A percentile compares a stretch with the other conserved stretches of the same genome.
Evolutionary conservation across 345 rosid species (phyloP).

Genomic region (Garcia nutans): DNA sequence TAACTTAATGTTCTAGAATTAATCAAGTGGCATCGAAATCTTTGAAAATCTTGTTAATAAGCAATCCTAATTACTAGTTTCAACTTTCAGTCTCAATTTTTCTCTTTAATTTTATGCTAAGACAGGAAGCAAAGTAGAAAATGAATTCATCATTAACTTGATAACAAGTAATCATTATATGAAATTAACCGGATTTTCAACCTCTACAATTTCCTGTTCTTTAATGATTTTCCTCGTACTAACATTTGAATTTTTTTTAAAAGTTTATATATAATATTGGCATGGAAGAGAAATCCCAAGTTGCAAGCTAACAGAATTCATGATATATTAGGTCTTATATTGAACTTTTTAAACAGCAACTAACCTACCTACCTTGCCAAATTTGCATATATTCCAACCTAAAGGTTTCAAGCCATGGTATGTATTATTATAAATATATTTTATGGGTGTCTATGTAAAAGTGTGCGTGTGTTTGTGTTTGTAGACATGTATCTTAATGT

Average conservation of each 20-base stretch:
- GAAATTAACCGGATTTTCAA: too few species aligned
- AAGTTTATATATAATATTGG: too few species aligned
- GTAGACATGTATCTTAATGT: too few species aligned
- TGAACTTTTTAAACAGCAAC: conserved; percentile 39
- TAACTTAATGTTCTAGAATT: background rate
- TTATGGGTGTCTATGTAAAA: background rate
- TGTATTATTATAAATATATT: background rate
- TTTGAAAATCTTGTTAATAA: conserved; percentile 6
- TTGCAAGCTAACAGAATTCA: background rate
- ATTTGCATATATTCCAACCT: conserved; percentile 34
- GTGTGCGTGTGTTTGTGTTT: too few species aligned
- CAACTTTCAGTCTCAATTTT: background rate
- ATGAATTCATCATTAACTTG: too few species aligned
- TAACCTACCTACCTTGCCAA: conserved; percentile 54
- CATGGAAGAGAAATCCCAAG: conserved; percentile 11
- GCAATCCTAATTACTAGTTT: too few species aligned
- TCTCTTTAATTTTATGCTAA: background rate
- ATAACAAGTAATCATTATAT: too few species aligned
- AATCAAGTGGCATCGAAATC: background rate
- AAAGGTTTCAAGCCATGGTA: background rate
- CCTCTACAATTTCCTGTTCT: too few species aligned
- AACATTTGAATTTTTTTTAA: too few species aligned
- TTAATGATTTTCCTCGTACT: too few species aligned
- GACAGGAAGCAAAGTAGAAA: too few species aligned
- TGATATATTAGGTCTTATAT: conserved; percentile 34